phyloP scores from a whole-genome alignment of 169 alveolate species.

The Plasmodium inui region DNA sequence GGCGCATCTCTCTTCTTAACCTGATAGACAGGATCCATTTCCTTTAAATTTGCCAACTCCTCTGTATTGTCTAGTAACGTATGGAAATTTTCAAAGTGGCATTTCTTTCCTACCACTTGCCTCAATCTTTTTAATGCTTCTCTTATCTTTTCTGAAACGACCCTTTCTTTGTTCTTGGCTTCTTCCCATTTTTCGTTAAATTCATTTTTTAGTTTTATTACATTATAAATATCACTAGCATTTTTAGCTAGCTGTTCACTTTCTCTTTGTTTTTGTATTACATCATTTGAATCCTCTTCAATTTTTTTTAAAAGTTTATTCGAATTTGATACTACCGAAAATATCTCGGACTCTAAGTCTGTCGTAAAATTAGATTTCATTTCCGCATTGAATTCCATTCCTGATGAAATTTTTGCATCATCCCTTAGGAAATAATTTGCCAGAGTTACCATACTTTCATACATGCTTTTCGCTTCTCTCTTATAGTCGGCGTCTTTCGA shows the following conservation, averaged over 20 bases:
- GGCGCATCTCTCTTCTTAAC: neutral
- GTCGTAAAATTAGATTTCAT: neutral
- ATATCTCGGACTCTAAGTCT: neutral
- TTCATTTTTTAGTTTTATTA: conserved; percentile 6
- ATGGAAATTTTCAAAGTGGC: neutral
- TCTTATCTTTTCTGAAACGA: neutral
- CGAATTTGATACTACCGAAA: neutral
- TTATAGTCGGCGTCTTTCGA: neutral
- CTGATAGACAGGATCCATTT: neutral
- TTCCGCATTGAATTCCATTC: neutral
- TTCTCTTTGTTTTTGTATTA: neutral
- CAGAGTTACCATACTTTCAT: neutral
- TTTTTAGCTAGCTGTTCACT: neutral
- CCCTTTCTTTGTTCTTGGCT: neutral
- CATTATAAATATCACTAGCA: neutral
- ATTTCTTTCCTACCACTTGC: neutral
- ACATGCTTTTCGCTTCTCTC: conserved; percentile 1
- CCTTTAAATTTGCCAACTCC: neutral
- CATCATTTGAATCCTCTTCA: neutral
- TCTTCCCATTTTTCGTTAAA: neutral
- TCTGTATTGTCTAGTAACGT: conserved; percentile 5
- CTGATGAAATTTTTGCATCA: neutral
- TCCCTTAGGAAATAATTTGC: conserved; percentile 20
- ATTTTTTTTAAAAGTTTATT: neutral
- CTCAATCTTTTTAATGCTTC: neutral